Percentiles rank a stretch among this genome's conserved stretches.
phyloP scores from a whole-genome alignment of 768 basidiomycete species.

The Psilocybe cyanescens region DNA sequence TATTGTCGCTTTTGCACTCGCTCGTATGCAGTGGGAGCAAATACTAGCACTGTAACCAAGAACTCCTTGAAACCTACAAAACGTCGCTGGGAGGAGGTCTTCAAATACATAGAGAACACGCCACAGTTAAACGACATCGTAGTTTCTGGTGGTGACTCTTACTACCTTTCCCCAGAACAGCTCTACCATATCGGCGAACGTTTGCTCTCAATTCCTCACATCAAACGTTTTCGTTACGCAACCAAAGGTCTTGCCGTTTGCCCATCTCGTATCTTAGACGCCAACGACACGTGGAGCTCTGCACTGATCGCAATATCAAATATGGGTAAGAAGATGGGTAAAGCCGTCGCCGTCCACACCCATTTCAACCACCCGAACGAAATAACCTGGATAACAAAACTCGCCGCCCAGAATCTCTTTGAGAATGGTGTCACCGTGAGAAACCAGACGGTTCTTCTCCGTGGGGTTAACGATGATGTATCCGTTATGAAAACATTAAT shows the following conservation, averaged over 20 bases:
- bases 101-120: conserved; percentile 5
- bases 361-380: conserved; percentile 25
- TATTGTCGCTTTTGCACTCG: conserved; percentile 7
- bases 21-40: conserved; percentile 6
- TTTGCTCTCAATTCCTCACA: conserved; percentile 1
- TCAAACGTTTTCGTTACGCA: conserved; percentile 3
- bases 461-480: conserved; percentile 2
- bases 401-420: not conserved
- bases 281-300: conserved; percentile 10
- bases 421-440: conserved; percentile 2
- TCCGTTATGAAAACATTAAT: conserved; percentile 2
- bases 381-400: conserved; percentile 20
- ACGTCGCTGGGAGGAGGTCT: conserved; percentile 4
- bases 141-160: conserved; percentile 6
- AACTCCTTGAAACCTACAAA: conserved; percentile 6
- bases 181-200: conserved; percentile 5
- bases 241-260: conserved; percentile 8
- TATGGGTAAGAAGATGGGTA: conserved; percentile 16
- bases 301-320: conserved; percentile 16
- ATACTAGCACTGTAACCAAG: not conserved
- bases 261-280: conserved; percentile 4
- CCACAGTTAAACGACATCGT: conserved; percentile 6
- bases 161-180: conserved; percentile 3
- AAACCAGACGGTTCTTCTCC: conserved; percentile 7
- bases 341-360: conserved; percentile 22